Evolutionary conservation across 163 green algal species (phyloP).

Genomic region (Chlorella variabilis): DNA sequence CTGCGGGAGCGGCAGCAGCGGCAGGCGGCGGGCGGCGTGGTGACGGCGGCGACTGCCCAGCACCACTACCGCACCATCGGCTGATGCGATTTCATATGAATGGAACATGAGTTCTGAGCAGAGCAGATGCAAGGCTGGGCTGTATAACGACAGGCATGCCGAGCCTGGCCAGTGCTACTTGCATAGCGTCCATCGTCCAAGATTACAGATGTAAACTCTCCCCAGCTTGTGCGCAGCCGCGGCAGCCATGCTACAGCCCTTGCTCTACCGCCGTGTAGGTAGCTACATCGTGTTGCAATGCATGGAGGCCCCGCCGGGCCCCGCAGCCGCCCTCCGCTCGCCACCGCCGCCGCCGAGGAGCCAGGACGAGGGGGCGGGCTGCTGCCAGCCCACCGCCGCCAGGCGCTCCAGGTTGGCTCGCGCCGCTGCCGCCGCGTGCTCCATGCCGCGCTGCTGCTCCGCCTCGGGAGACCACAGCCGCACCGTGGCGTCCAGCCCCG

Average conservation of each 20-base stretch:
- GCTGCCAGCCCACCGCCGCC: background rate
- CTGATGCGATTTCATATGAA: no score
- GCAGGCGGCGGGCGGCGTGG: background rate
- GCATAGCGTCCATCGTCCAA: no score
- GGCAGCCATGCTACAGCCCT: no score
- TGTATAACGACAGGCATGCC: no score
- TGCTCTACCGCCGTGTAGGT: no score
- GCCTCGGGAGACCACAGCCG: slow-evolving; percentile 37
- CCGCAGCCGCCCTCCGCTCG: background rate
- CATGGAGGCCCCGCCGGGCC: no score
- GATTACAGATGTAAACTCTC: no score
- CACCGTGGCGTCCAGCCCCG: background rate
- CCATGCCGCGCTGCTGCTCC: background rate
- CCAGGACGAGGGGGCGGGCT: background rate
- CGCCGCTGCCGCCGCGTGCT: background rate
- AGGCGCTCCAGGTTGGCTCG: slow-evolving; percentile 9
- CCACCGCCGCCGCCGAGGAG: background rate
- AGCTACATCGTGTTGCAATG: no score
- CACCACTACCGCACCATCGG: background rate
- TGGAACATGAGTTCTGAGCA: no score
- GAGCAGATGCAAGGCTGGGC: no score
- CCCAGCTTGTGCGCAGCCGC: no score
- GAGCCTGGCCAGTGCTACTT: no score
- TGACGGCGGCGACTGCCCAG: background rate
- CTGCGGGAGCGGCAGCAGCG: background rate